Base-by-base conservation (phyloP, 225 moss, liverwort and hornwort genomes). In the Anthoceros angustus region DNA sequence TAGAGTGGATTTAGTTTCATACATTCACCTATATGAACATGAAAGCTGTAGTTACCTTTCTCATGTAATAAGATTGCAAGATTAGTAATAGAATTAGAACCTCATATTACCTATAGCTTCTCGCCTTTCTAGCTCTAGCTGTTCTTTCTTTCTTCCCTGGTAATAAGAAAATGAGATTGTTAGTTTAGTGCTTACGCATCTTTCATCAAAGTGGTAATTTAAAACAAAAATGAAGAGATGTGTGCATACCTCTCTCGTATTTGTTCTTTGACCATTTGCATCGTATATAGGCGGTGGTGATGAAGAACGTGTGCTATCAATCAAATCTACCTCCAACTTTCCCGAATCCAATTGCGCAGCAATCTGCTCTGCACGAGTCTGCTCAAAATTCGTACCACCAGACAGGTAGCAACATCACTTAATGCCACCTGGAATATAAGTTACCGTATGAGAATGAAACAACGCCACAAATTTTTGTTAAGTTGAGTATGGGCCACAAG, bases 311-410 rank as follows among this genome's bases (percentile, higher is more conserved):
- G 74, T 82, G 20, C 3, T 20, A 10, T 86, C 86, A 39, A 18
- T 50, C 10, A 69, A 70, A 0, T 85, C 84, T 72, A 80, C 79
- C 62, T 93, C 92, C 74, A 84, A 76, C 68, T 85, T 82, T 1
- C 92, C 86, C 0, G 69, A 81, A 62, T 93, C 89, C 80, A 93
- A 74, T 68, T 89, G 92, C 76, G 92, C 83, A 69, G 86, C 89
- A 79, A 93, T 93, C 76, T 93, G 92, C 82, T 93, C 92, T 66
- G 92, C 92, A 62, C 92, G 92, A 77, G 92, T 93, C 89, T 93
- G 89, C 82, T 87, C 89, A 93, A 89, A 78, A 93, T 71, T 89
- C 76, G 88, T 86, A 86, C 84, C 86, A 89, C 88, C 86, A 93
- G 83, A 80, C 78, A 92, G 71, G 84, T 82, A 93, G 85, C 76